phyloP scores from a whole-genome alignment of 1,284 basidiomycete genomes.

The Violaceomyces palustris region DNA sequence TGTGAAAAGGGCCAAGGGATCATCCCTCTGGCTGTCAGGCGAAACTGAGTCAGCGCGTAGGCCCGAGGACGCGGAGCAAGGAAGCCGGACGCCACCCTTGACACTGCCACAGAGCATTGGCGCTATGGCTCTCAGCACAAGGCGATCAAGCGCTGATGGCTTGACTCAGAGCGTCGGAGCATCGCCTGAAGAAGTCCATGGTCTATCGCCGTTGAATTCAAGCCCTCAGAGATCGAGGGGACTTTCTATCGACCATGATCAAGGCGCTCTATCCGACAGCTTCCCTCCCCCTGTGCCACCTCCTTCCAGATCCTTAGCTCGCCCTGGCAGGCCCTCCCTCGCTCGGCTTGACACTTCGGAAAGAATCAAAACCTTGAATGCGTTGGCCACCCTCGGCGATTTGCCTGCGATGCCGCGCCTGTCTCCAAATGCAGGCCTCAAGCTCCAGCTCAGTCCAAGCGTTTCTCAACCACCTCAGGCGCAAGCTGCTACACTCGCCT shows the following conservation, averaged over 20 bases:
- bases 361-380: conserved; percentile 9
- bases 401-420: conserved; percentile 17
- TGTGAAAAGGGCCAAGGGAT: neutral
- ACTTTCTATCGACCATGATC: neutral
- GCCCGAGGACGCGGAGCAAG: neutral
- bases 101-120: too few species aligned
- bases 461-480: conserved; percentile 1
- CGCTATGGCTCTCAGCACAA: too few species aligned
- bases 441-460: neutral
- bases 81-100: neutral
- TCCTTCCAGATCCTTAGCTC: too few species aligned
- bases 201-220: neutral
- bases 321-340: conserved; percentile 12
- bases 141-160: neutral
- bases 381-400: conserved; percentile 2
- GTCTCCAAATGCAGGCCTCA: conserved; percentile 13
- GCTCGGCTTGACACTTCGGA: conserved; percentile 36
- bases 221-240: neutral
- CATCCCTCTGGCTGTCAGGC: neutral
- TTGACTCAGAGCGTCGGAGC: neutral
- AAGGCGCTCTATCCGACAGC: neutral
- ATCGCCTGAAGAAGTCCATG: neutral
- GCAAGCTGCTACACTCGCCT: conserved; percentile 1
- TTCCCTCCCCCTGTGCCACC: neutral
- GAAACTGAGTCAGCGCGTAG: neutral